Conservation (phyloP, 192 early-diverging fungal genomes). For the Piromyces finnis region DNA sequence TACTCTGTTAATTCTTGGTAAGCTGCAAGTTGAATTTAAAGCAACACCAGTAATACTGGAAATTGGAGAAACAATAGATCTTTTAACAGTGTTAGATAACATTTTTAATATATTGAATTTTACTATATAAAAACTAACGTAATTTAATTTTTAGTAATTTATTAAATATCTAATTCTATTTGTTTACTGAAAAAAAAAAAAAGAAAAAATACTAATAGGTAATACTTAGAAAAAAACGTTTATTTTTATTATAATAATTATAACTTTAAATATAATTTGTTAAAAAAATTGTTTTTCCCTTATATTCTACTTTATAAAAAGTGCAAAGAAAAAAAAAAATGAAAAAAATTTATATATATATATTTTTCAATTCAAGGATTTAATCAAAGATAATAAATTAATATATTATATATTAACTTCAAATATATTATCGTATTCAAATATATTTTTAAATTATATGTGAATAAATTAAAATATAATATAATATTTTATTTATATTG, state of each 20-base stretch:
- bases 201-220: too few species aligned
- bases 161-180: too few species aligned
- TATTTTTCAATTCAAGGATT: neutral
- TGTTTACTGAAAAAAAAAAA: neutral
- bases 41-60: neutral
- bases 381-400: neutral
- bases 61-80: neutral
- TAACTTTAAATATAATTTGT: neutral
- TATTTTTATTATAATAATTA: too few species aligned
- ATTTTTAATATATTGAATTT: neutral
- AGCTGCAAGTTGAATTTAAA: neutral
- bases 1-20: neutral
- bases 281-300: neutral
- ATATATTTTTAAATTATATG: too few species aligned
- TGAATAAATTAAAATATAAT: neutral
- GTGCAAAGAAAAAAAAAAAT: neutral
- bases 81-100: neutral
- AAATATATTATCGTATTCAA: too few species aligned
- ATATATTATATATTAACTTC: too few species aligned
- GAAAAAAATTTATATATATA: neutral
- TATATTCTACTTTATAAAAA: neutral
- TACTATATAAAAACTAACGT: too few species aligned
- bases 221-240: too few species aligned
- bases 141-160: too few species aligned
- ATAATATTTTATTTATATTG: neutral